Conservation (phyloP, 495 filamentous ascomycete genomes). For the Cercophora samala region DNA sequence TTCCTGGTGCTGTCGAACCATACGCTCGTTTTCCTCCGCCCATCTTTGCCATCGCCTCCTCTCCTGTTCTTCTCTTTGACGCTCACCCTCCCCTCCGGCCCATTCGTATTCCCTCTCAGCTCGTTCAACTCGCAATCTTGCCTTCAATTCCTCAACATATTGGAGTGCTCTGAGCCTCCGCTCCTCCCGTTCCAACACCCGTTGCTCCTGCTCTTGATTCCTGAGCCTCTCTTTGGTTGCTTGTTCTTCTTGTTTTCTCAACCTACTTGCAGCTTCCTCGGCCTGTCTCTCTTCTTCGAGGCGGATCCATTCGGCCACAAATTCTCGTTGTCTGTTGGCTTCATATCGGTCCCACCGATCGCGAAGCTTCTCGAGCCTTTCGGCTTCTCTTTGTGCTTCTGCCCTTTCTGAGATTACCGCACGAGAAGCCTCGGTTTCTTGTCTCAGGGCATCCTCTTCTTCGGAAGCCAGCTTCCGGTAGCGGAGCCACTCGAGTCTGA, state of each 20-base stretch:
- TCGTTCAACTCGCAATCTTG: neutral
- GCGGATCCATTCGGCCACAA: neutral
- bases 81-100: neutral
- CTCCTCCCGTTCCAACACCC: neutral
- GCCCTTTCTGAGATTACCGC: neutral
- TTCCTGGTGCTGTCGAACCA: neutral
- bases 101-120: neutral
- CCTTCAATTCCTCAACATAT: neutral
- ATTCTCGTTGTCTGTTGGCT: neutral
- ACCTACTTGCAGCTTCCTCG: neutral
- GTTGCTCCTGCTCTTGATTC: neutral
- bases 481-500: neutral
- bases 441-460: neutral
- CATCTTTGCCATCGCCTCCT: neutral
- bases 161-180: neutral
- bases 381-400: neutral
- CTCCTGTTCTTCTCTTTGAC: neutral
- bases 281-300: neutral
- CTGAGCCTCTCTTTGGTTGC: neutral
- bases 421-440: neutral
- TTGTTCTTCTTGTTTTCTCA: neutral
- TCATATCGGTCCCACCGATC: neutral
- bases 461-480: slow-evolving; percentile 7
- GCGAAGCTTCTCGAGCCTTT: neutral
- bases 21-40: neutral